Base-by-base conservation (phyloP, 495 filamentous ascomycete genomes). In the Hyaloscypha variabilis region DNA sequence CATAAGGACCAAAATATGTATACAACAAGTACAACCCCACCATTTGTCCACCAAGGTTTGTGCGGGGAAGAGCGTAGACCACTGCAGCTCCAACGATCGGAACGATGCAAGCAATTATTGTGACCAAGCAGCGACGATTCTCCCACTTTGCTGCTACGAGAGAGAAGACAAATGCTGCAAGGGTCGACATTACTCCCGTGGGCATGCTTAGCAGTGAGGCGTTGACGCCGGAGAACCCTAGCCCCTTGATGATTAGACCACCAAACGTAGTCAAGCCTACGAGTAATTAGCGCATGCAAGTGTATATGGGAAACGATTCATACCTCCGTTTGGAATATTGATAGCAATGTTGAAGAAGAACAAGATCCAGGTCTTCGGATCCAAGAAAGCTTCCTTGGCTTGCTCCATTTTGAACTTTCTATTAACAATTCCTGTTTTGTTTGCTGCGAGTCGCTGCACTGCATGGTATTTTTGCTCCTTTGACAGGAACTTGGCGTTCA, bases 351-450 rank as follows among this genome's bases (percentile, higher is more conserved):
- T 68, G 58, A 68, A 59, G 34, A 68, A 67, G 71, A 77, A 61
- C 66, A 65, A 31, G 66, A 71, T 29, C 79, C 81, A 85, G 0
- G 83, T 86, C 76, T 88, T 83, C 1, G 85, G 85, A 66, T 89
- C 87, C 28, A 77, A 14, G 3, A 88, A 72, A 0, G 85, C 81
- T 65, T 89, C 87, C 49, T 81, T 82, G 46, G 85, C 79, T 63
- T 91, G 88, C 31, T 87, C 83, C 67, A 78, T 72, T 56, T 90
- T 89, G 71, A 89, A 90, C 42, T 86, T 83, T 73, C 89, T 90
- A 67, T 90, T 91, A 28, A 86, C 86, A 36, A 91, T 85, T 19
- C 88, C 88, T 68, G 88, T 87, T 68, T 89, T 82, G 57, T 91
- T 90, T 50, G 80, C 73, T 3, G 85, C 78, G n/a, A 91, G 83